phyloP scores from a whole-genome alignment of 352 stramenopile genomes.

The Phytophthora aleatoria region DNA sequence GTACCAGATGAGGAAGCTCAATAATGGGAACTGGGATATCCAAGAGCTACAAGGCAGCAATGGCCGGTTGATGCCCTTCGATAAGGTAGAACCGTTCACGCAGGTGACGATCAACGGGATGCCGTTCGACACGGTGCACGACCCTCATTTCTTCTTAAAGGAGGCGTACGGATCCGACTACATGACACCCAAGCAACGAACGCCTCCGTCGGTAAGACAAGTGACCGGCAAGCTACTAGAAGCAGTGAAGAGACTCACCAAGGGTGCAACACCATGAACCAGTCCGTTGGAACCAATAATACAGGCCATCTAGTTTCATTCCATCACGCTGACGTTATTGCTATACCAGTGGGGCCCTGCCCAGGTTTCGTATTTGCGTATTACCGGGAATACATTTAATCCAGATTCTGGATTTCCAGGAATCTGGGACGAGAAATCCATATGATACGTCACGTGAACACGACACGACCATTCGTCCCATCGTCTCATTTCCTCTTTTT shows the following conservation, averaged over 20 bases:
- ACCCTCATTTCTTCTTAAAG: slow-evolving; percentile 39
- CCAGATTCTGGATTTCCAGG: too few species aligned
- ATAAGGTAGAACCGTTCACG: slow-evolving; percentile 33
- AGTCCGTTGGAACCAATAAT: too few species aligned
- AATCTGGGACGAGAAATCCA: background rate
- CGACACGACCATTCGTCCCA: slow-evolving; percentile 15
- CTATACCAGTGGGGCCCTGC: too few species aligned
- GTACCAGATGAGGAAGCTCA: slow-evolving; percentile 33
- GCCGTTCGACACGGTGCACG: slow-evolving; percentile 40
- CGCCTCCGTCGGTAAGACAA: background rate
- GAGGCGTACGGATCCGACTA: slow-evolving; percentile 42
- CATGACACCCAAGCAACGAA: slow-evolving; percentile 34
- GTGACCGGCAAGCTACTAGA: slow-evolving; percentile 1
- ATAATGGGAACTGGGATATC: slow-evolving; percentile 31
- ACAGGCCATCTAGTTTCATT: too few species aligned
- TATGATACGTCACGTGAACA: slow-evolving; percentile 14
- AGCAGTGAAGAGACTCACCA: slow-evolving; percentile 20
- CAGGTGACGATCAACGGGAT: slow-evolving; percentile 41
- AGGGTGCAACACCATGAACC: too few species aligned
- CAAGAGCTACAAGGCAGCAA: slow-evolving; percentile 30
- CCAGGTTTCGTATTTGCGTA: too few species aligned
- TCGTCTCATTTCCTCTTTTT: slow-evolving; percentile 23
- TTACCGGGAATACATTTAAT: too few species aligned
- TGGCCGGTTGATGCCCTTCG: slow-evolving; percentile 16
- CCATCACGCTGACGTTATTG: too few species aligned